Evolutionary conservation across 176 grass and related monocot genomes (phyloP), one percentile per base, ranked within the genome.

Genomic region (Miscanthus lutarioriparius): DNA sequence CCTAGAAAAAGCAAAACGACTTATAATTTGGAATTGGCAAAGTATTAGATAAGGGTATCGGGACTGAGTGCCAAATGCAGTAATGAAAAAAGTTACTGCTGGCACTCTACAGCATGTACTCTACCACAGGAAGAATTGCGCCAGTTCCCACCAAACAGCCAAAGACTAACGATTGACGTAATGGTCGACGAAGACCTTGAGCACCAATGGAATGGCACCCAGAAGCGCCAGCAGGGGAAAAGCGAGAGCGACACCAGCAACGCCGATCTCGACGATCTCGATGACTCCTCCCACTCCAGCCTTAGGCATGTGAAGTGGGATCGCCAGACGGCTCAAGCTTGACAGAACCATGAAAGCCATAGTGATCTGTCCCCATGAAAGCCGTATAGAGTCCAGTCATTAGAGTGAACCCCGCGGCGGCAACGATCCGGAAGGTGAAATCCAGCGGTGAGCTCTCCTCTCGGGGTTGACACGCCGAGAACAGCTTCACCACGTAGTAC

Each of bases 261-360:
- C 19, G 67, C 45, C 12, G 7, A 64, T 2, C 59, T 66, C 59
- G 19, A 84, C 12, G 7, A 64, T 2, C 59, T 66, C 59, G 19
- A 84, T 2, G 6, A 36, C 72, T 39, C 82, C 61, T 54, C 61
- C 56, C 10, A 16, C 70, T 59, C 65, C 61, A 0, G 4, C 64
- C 0, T 38, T 8, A n/a, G 63, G 71, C 1, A 79, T 4, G 17
- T 43, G 1, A 62, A 77, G 9, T 7, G 37, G 83, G 14, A 66
- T 28, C 2, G 48, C 71, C 88, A 86, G 13, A 37, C 77, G 83
- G 27, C 79, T 81, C 78, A 78, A 75, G 71, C 83, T 71, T 10
- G 78, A 86, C 14, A 82, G 30, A 67, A 78, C 45, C 19, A 40
- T 90, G 15, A 84, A 63, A 15, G 64, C 2, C 26, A 61, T 59